Evolutionary conservation across 2,329 filamentous ascomycete genomes (phyloP).

Genomic region (Pseudogymnoascus destructans): DNA sequence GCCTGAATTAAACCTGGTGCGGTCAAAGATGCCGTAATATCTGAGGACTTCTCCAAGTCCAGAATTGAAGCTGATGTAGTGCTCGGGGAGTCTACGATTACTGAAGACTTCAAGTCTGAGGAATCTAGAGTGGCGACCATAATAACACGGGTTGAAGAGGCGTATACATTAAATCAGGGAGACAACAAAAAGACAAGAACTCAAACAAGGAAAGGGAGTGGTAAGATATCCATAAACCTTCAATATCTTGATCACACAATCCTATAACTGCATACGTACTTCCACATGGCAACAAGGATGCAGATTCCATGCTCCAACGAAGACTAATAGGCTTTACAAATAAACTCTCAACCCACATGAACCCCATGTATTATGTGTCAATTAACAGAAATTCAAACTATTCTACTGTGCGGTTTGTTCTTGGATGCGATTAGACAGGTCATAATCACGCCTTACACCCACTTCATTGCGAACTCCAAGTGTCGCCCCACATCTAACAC

Average conservation of each 20-base stretch:
- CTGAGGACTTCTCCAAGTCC: background rate
- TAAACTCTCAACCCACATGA: background rate
- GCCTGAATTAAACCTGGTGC: background rate
- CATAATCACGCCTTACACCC: background rate
- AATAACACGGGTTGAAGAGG: background rate
- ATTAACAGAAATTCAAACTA: background rate
- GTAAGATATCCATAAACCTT: background rate
- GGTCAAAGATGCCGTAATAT: background rate
- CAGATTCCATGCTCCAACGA: background rate
- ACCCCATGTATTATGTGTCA: background rate
- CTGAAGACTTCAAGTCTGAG: background rate
- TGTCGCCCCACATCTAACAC: background rate
- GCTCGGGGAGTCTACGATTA: background rate
- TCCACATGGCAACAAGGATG: background rate
- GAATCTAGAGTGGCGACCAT: background rate
- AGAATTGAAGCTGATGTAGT: background rate
- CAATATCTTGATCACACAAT: background rate
- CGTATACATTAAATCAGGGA: background rate
- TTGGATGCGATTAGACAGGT: background rate
- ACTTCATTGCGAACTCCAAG: background rate
- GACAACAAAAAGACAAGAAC: background rate
- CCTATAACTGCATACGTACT: background rate
- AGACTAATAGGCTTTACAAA: background rate
- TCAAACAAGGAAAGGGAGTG: background rate
- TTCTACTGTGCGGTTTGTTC: background rate